phyloP scores from a whole-genome alignment of 306 rosid species.

The Vachellia collinsii region DNA sequence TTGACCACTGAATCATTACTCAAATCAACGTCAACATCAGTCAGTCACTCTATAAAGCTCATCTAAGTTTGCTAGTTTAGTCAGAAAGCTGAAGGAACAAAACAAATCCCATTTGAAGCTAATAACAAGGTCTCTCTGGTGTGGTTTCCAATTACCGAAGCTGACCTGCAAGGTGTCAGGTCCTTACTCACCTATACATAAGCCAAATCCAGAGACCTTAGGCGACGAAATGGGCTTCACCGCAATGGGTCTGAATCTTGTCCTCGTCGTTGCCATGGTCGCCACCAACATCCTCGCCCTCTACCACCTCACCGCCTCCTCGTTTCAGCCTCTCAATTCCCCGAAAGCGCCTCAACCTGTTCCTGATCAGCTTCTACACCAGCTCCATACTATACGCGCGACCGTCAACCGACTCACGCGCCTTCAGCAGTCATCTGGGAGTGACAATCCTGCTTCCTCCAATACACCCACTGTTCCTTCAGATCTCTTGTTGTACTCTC shows the following conservation, averaged over 20 bases:
- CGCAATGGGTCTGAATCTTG: constrained; percentile 69
- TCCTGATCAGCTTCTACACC: constrained; percentile 83
- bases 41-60: background rate
- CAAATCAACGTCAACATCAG: background rate
- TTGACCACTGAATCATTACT: background rate
- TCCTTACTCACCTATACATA: background rate
- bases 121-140: background rate
- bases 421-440: constrained; percentile 47
- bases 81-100: background rate
- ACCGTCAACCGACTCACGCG: constrained; percentile 94
- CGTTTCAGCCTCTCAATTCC: constrained; percentile 61
- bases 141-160: constrained; percentile 8
- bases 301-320: constrained; percentile 80
- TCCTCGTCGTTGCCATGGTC: constrained; percentile 89
- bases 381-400: constrained; percentile 92
- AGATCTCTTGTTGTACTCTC: constrained; percentile 82
- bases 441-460: background rate
- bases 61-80: background rate
- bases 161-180: background rate
- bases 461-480: constrained; percentile 48
- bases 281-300: constrained; percentile 96
- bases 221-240: constrained; percentile 65
- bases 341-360: constrained; percentile 53
- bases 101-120: constrained; percentile 31
- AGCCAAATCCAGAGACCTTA: background rate